These are phyloP conservation scores for Melampsora medusae DNA, from an alignment of 1,284 basidiomycete genomes.

Conservation along the genomic window DNA sequence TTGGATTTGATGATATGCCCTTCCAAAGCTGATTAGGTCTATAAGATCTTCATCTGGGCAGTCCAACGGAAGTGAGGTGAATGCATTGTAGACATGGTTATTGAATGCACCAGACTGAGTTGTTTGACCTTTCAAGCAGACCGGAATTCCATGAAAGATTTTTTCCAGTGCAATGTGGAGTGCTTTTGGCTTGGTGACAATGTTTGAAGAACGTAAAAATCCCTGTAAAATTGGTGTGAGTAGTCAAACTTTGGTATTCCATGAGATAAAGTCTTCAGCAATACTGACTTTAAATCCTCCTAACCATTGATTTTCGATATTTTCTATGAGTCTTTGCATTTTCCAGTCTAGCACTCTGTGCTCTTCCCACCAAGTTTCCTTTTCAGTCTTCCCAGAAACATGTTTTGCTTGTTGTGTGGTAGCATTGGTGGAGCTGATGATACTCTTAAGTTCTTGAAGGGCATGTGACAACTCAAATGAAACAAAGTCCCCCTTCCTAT, in stretches of 20 bases:
- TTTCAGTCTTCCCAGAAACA: slow-evolving; percentile 60
- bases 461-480: slow-evolving; percentile 67
- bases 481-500: slow-evolving; percentile 71
- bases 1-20: slow-evolving; percentile 90
- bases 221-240: slow-evolving; percentile 9
- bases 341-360: slow-evolving; percentile 72
- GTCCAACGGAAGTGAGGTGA: slow-evolving; percentile 74
- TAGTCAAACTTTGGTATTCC: background rate
- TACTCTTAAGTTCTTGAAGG: slow-evolving; percentile 70
- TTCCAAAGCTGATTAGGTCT: slow-evolving; percentile 87
- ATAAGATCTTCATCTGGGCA: slow-evolving; percentile 90
- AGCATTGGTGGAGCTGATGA: slow-evolving; percentile 73
- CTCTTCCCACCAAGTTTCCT: slow-evolving; percentile 75
- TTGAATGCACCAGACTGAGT: slow-evolving; percentile 62
- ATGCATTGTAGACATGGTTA: slow-evolving; percentile 74
- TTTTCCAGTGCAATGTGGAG: slow-evolving; percentile 11
- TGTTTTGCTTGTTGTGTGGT: slow-evolving; percentile 71
- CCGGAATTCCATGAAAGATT: slow-evolving; percentile 54
- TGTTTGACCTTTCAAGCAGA: slow-evolving; percentile 64
- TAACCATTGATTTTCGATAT: slow-evolving; percentile 92
- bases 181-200: slow-evolving; percentile 9
- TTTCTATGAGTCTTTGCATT: slow-evolving; percentile 71
- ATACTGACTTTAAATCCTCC: slow-evolving; percentile 87
- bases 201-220: slow-evolving; percentile 28
- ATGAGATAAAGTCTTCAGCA: background rate